phyloP scores from a whole-genome alignment of 176 grass and related monocot genomes.

The Cenchrus purpureus region DNA sequence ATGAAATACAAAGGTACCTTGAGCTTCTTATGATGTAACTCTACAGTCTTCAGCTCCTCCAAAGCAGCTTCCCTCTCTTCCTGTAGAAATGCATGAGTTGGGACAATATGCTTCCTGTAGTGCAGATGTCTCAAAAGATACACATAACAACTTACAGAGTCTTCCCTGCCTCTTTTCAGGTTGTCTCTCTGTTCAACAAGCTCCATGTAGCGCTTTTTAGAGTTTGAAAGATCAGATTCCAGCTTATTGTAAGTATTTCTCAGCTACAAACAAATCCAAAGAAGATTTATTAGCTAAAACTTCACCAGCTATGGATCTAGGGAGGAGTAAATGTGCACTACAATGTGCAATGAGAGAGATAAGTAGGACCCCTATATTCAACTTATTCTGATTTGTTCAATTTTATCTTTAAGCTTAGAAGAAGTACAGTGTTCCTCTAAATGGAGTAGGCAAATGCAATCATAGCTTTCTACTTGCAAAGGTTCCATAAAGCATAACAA shows the following conservation, averaged over 20 bases:
- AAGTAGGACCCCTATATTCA: background rate
- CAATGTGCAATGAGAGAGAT: background rate
- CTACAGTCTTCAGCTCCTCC: slow-evolving; percentile 69
- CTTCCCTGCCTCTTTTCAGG: slow-evolving; percentile 93
- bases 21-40: slow-evolving; percentile 75
- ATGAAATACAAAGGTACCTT: slow-evolving; percentile 53
- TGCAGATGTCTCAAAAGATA: slow-evolving; percentile 2
- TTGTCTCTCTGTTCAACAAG: slow-evolving; percentile 85
- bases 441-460: background rate
- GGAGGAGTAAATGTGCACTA: background rate
- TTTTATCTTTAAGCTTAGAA: background rate
- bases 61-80: slow-evolving; percentile 85
- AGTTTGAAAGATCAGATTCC: slow-evolving; percentile 77
- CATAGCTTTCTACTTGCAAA: background rate
- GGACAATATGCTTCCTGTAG: slow-evolving; percentile 5
- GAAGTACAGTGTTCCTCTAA: background rate
- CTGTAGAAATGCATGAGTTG: slow-evolving; percentile 51
- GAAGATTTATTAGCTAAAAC: slow-evolving; percentile 19
- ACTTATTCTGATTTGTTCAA: background rate
- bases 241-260: slow-evolving; percentile 77
- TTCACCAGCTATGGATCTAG: background rate
- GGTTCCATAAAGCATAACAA: background rate
- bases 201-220: slow-evolving; percentile 67
- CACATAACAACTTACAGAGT: slow-evolving; percentile 22
- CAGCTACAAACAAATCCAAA: slow-evolving; percentile 55